Conservation (phyloP, 768 basidiomycete species). For the Serendipita sp. region DNA sequence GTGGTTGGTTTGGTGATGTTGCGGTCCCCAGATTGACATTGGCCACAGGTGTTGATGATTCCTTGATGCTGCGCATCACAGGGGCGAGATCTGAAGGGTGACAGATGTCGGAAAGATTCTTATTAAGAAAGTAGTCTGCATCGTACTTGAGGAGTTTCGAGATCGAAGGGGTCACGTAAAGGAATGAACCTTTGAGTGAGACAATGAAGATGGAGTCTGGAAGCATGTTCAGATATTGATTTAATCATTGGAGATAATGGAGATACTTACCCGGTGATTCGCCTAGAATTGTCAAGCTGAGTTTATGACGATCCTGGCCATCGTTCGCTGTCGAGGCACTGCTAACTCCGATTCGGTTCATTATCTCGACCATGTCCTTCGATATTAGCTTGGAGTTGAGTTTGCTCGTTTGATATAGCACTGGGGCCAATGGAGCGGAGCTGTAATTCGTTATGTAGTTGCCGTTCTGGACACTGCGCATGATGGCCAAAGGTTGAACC, state of each 20-base stretch:
- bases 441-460: slow-evolving; percentile 55
- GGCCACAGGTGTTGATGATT: slow-evolving; percentile 18
- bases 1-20: slow-evolving; percentile 8
- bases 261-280: slow-evolving; percentile 16
- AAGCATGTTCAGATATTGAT: slow-evolving; percentile 38
- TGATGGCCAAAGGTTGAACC: slow-evolving; percentile 69
- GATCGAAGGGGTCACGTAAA: slow-evolving; percentile 81
- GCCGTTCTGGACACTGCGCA: slow-evolving; percentile 65
- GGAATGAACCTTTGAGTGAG: slow-evolving; percentile 80
- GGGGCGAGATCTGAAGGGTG: slow-evolving; percentile 85
- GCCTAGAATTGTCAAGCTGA: slow-evolving; percentile 25
- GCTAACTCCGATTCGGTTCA: slow-evolving; percentile 7
- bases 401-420: background rate
- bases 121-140: slow-evolving; percentile 68
- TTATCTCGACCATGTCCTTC: slow-evolving; percentile 9
- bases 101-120: slow-evolving; percentile 62
- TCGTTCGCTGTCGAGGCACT: slow-evolving; percentile 4
- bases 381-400: background rate
- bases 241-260: slow-evolving; percentile 1
- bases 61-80: slow-evolving; percentile 83
- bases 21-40: slow-evolving; percentile 12
- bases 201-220: slow-evolving; percentile 84
- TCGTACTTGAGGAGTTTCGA: slow-evolving; percentile 70
- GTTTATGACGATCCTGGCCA: slow-evolving; percentile 12
- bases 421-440: slow-evolving; percentile 6